phyloP scores from a whole-genome alignment of 106 monocot species.

The Apostasia shenzhenica region DNA sequence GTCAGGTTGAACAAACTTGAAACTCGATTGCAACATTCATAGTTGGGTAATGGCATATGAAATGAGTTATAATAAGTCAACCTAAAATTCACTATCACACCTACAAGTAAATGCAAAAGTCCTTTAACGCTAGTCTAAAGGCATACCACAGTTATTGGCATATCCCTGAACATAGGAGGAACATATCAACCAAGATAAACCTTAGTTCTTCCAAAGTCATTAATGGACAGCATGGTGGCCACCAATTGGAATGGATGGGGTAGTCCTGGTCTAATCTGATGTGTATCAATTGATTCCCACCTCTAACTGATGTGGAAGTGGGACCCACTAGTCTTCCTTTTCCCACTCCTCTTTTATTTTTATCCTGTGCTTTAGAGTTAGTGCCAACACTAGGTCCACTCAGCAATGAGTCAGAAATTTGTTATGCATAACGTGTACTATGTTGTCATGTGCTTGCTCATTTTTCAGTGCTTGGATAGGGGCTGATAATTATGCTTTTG shows the following conservation, averaged over 20 bases:
- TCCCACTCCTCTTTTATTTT: background rate
- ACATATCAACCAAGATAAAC: background rate
- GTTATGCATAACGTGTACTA: background rate
- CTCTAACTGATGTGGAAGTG: background rate
- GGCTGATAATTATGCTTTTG: too few species aligned
- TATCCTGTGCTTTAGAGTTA: background rate
- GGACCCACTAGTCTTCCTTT: background rate
- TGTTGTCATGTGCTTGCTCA: background rate
- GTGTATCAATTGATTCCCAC: background rate
- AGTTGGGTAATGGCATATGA: too few species aligned
- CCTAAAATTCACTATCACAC: too few species aligned
- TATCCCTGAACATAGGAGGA: conserved; percentile 5
- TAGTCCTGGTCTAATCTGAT: background rate
- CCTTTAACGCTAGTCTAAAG: background rate
- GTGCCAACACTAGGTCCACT: background rate
- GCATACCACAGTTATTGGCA: background rate
- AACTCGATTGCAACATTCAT: too few species aligned
- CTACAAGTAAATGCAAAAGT: background rate
- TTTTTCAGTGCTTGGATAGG: too few species aligned
- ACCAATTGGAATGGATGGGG: background rate
- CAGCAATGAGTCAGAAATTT: background rate
- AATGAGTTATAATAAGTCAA: too few species aligned
- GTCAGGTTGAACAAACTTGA: too few species aligned
- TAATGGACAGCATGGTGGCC: background rate
- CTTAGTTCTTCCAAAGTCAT: background rate